These are phyloP conservation scores for Cytospora schulzeri DNA, from an alignment of 2,329 filamentous ascomycete species.

Conservation along the genomic window DNA sequence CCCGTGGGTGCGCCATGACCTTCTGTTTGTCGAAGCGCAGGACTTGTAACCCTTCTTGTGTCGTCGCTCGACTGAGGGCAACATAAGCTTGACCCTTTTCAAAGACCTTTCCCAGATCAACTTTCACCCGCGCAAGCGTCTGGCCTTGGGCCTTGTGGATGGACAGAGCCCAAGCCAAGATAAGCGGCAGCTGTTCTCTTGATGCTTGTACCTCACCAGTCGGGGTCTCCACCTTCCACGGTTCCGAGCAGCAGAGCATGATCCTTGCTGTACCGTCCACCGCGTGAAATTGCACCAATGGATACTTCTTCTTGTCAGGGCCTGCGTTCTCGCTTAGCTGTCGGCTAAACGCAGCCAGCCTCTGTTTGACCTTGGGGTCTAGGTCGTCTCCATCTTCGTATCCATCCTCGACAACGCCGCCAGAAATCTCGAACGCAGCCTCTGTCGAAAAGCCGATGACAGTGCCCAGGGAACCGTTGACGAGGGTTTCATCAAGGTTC, in stretches of 20 bases:
- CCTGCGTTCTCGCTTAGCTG: constrained; percentile 40
- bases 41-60: constrained; percentile 84
- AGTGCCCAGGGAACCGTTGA: constrained; percentile 91
- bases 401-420: constrained; percentile 46
- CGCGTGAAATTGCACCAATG: constrained; percentile 81
- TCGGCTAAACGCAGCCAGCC: constrained; percentile 54
- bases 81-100: constrained; percentile 99
- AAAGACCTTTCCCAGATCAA: constrained; percentile 88
- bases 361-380: constrained; percentile 53
- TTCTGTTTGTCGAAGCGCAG: constrained; percentile 84
- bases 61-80: constrained; percentile 88
- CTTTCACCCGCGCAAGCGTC: constrained; percentile 89
- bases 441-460: constrained; percentile 74
- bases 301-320: constrained; percentile 64
- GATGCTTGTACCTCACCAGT: constrained; percentile 92
- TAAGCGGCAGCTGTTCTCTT: constrained; percentile 80
- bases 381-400: constrained; percentile 30
- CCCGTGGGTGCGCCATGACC: constrained; percentile 90
- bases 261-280: constrained; percentile 75
- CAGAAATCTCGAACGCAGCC: constrained; percentile 41
- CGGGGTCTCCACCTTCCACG: constrained; percentile 97
- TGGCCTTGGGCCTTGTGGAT: constrained; percentile 99
- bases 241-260: constrained; percentile 81
- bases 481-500: constrained; percentile 90
- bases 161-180: constrained; percentile 93